Conservation (phyloP, 164 flowering plant species). For the Macadamia tetraphylla region DNA sequence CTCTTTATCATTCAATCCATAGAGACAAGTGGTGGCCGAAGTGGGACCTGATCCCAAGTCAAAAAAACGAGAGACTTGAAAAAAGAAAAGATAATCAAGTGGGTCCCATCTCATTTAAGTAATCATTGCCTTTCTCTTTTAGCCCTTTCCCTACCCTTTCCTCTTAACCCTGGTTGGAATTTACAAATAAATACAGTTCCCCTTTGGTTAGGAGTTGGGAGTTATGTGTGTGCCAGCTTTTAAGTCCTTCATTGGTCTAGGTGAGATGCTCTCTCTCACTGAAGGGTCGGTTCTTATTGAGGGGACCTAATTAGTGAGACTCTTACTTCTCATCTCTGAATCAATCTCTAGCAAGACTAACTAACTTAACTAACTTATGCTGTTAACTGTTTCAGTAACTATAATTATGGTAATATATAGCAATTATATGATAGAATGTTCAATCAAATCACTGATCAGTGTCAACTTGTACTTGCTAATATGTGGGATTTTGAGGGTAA, state of each 20-base stretch:
- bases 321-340: too few relatives aligned
- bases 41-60: constrained; percentile 37
- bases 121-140: constrained; percentile 32
- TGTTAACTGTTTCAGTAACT: too few relatives aligned
- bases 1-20: constrained; percentile 61
- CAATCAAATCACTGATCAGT: not conserved
- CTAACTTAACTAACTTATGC: too few relatives aligned
- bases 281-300: too few relatives aligned
- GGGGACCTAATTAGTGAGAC: too few relatives aligned
- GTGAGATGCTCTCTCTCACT: constrained; percentile 5
- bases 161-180: constrained; percentile 11
- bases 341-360: too few relatives aligned
- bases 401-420: not conserved
- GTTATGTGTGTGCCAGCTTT: not conserved
- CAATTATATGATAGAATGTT: not conserved
- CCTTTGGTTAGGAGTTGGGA: constrained; percentile 1
- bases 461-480: not conserved
- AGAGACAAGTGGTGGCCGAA: constrained; percentile 45
- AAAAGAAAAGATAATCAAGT: constrained; percentile 25
- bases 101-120: constrained; percentile 39
- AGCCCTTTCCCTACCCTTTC: constrained; percentile 13
- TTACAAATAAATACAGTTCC: not conserved
- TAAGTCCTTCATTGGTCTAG: not conserved
- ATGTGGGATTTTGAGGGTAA: not conserved
- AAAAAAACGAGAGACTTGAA: constrained; percentile 19